phyloP scores from a whole-genome alignment of 1,284 basidiomycete species.

The Melampsora americana region DNA sequence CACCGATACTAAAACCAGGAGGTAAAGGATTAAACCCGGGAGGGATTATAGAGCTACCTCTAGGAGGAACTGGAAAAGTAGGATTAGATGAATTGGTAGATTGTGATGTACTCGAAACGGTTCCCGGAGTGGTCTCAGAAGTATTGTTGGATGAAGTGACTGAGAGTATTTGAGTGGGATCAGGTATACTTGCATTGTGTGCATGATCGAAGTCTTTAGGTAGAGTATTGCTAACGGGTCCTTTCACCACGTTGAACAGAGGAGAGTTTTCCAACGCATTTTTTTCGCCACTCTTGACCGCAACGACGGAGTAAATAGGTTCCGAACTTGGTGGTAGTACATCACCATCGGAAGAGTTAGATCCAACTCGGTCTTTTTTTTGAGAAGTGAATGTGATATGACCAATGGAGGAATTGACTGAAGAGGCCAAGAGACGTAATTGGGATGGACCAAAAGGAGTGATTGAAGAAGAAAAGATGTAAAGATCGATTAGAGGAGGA shows the following conservation, averaged over 20 bases:
- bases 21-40: not conserved
- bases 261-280: not conserved
- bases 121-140: not conserved
- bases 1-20: constrained; percentile 1
- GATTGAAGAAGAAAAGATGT: not conserved
- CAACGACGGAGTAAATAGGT: not conserved
- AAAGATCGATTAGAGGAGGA: constrained; percentile 3
- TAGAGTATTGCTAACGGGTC: not conserved
- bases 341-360: not conserved
- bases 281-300: constrained; percentile 2
- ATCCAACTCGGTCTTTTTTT: not conserved
- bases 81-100: not conserved
- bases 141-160: too few relatives aligned
- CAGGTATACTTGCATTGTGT: too few relatives aligned
- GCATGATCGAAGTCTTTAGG: too few relatives aligned
- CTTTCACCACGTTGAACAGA: not conserved
- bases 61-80: not conserved
- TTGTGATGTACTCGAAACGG: not conserved
- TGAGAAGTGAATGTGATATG: not conserved
- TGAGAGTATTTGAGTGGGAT: too few relatives aligned
- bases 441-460: not conserved
- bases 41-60: not conserved
- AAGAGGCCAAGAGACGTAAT: not conserved
- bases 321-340: not conserved
- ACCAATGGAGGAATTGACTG: not conserved